Conservation (phyloP, 768 basidiomycete species). For the Suillus luteus region DNA sequence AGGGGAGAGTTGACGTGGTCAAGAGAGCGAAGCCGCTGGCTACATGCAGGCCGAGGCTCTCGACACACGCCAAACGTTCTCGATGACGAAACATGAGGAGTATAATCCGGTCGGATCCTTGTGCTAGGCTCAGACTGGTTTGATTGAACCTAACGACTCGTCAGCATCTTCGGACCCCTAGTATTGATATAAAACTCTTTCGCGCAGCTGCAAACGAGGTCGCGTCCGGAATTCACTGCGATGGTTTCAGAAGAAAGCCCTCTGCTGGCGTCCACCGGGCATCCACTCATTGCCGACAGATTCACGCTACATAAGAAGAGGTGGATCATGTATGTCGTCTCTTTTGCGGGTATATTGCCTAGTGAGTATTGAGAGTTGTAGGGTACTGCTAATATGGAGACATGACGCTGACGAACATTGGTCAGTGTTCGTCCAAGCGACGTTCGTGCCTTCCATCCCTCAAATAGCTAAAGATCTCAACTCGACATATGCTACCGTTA, state of each 20-base stretch:
- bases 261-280: no score
- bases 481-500: slow-evolving; percentile 43
- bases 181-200: not conserved
- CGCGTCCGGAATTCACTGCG: not conserved
- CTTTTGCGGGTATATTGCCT: slow-evolving; percentile 62
- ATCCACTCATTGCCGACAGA: no score
- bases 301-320: slow-evolving; percentile 27
- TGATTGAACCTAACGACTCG: no score
- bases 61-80: no score
- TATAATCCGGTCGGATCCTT: no score
- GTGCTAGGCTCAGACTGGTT: no score
- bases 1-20: no score
- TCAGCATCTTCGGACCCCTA: no score
- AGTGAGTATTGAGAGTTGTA: slow-evolving; percentile 39
- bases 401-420: not conserved
- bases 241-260: slow-evolving; percentile 36
- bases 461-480: slow-evolving; percentile 67
- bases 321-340: slow-evolving; percentile 55
- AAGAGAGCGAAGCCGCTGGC: no score
- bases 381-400: not conserved
- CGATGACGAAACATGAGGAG: no score
- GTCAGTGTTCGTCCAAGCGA: slow-evolving; percentile 66
- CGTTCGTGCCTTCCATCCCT: slow-evolving; percentile 75
- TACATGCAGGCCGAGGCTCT: no score
- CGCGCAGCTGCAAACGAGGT: not conserved